Base-by-base conservation (phyloP, 208 protist genomes). In the Crithidia sp. region DNA sequence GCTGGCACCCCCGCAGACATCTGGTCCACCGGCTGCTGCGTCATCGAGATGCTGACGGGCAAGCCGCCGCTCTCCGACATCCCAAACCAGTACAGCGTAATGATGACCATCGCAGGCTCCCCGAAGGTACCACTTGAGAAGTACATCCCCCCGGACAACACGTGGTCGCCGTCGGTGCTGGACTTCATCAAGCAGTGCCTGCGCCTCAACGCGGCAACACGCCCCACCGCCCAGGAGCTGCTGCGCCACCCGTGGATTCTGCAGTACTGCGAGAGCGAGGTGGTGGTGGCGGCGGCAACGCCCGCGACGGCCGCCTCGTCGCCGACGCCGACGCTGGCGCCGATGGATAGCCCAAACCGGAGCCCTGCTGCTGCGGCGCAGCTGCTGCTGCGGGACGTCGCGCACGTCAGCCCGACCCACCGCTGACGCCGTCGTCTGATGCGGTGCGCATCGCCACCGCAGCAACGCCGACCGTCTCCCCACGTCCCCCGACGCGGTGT, bases 11-110 rank as follows among this genome's bases (percentile, higher is more conserved):
- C 84, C 59, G 83, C 90, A 14, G 95, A 98, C 71, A 85, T 98
- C 28, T 98, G 95, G 94, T 92, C 88, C n/a, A 79, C 96, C 13
- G 95, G 86, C 10, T 98, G 94, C 80, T 95, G 88, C 57, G 85
- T 97, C 17, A 89, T 97, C 69, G 90, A 98, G 79, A 97, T 98
- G 92, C 71, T 98, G 14, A 87, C 89, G 3, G 89, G 89, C 36
- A 70, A 56, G 47, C 84, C 89, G 37, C 92, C 92, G 7, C 81
- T 95, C 47, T 71, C 87, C 17, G 68, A 82, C 53, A 55, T 96
- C 6, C 69, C 70, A 59, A 94, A 90, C 53, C 89, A 92, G 76
- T 94, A 90, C 81, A 62, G 66, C 56, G 81, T 93, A 40, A 93
- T 96, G 88, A 89, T 96, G 84, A 39, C 78, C n/a, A 82, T 96